phyloP scores from a whole-genome alignment of 768 basidiomycete species.

The Antrodiella citrinella region DNA sequence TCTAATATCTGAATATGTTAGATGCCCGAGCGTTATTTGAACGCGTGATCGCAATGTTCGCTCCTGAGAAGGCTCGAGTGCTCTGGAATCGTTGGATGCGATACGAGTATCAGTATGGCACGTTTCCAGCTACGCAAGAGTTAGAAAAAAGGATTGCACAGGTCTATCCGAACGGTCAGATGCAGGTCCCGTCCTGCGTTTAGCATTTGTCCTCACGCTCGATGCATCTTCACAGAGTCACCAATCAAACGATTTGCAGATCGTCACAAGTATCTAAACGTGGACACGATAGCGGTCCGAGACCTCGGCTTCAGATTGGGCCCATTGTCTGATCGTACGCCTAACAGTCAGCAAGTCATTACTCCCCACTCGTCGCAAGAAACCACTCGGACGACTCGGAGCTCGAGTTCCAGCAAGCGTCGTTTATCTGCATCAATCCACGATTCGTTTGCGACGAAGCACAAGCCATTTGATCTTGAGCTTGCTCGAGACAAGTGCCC shows the following conservation, averaged over 20 bases:
- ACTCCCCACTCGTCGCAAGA: conserved; percentile 8
- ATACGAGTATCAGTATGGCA: conserved; percentile 91
- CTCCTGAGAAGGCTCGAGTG: conserved; percentile 67
- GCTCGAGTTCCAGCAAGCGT: conserved; percentile 21
- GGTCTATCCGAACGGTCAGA: conserved; percentile 73
- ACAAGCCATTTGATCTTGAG: too few relatives aligned
- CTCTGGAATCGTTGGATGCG: conserved; percentile 94
- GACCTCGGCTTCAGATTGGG: conserved; percentile 74
- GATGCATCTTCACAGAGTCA: conserved; percentile 44
- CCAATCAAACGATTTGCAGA: conserved; percentile 87
- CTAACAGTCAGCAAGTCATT: conserved; percentile 24
- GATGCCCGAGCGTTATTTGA: conserved; percentile 96
- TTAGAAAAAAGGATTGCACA: conserved; percentile 84
- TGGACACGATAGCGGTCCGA: conserved; percentile 79
- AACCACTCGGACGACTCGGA: conserved; percentile 18
- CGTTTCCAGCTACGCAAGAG: conserved; percentile 78
- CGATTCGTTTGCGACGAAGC: too few relatives aligned
- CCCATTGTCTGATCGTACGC: conserved; percentile 24
- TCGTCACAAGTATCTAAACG: conserved; percentile 69
- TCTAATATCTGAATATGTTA: conserved; percentile 23
- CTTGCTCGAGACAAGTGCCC: too few relatives aligned
- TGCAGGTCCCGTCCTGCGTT: background rate
- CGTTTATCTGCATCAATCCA: too few relatives aligned
- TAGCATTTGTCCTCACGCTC: background rate
- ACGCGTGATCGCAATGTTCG: conserved; percentile 69